phyloP scores from a whole-genome alignment of 192 early-diverging fungal genomes.

The Chytriomyces hyalinus region DNA sequence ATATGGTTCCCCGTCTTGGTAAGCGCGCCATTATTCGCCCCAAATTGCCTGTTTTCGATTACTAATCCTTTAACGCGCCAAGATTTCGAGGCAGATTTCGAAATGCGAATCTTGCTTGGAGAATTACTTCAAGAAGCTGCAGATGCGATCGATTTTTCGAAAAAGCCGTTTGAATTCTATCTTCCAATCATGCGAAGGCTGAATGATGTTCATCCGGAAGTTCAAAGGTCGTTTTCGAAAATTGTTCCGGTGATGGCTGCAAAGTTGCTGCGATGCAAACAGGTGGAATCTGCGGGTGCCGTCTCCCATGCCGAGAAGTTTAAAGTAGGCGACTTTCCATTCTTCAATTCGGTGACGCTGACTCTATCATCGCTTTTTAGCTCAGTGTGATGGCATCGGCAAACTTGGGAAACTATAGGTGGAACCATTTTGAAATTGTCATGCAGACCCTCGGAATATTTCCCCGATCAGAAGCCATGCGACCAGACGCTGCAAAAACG shows the following conservation, averaged over 20 bases:
- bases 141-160: not conserved
- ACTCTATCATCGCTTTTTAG: not conserved
- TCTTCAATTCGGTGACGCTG: not conserved
- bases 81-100: conserved; percentile 35
- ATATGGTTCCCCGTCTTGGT: not conserved
- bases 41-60: not conserved
- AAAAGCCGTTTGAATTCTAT: not conserved
- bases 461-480: conserved; percentile 44
- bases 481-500: not conserved
- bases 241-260: not conserved
- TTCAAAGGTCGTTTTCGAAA: conserved; percentile 33
- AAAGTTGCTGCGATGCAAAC: too few relatives aligned
- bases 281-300: not conserved
- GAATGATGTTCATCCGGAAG: conserved; percentile 39
- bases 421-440: conserved; percentile 69
- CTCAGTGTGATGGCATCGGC: conserved; percentile 44
- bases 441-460: conserved; percentile 59
- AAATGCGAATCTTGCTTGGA: conserved; percentile 38
- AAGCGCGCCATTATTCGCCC: not conserved
- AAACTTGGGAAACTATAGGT: conserved; percentile 66
- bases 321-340: conserved; percentile 8
- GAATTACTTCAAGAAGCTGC: conserved; percentile 32
- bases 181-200: conserved; percentile 21
- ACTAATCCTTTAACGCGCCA: not conserved
- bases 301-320: conserved; percentile 6